phyloP scores from a whole-genome alignment of 768 basidiomycete genomes.

The Pleurotus ostreatus region DNA sequence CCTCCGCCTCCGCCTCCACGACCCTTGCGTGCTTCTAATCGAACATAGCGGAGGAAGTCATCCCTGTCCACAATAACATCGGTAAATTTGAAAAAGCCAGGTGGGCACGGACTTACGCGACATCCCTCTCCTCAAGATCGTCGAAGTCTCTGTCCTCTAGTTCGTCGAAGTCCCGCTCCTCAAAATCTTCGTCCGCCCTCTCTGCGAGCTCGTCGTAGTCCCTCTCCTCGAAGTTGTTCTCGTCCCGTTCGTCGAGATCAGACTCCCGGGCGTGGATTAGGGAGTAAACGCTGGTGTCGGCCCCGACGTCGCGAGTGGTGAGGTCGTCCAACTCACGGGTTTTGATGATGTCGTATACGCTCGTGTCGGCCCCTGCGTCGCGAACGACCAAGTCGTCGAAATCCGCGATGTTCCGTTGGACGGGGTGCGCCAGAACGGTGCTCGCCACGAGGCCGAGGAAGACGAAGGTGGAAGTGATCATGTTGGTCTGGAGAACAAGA shows the following conservation, averaged over 20 bases:
- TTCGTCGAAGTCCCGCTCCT: neutral
- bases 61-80: neutral
- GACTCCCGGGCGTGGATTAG: neutral
- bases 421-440: neutral
- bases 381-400: neutral
- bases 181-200: neutral
- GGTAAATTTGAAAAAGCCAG: no score
- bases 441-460: neutral
- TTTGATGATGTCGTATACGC: neutral
- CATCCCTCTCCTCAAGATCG: neutral
- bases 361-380: neutral
- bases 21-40: neutral
- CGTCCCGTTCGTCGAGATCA: neutral
- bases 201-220: neutral
- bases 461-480: neutral
- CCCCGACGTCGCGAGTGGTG: neutral
- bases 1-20: no score
- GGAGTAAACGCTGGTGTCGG: neutral
- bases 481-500: neutral
- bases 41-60: neutral
- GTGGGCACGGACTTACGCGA: neutral
- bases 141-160: neutral
- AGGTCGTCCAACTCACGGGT: neutral
- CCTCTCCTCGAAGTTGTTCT: neutral
- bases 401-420: neutral